Base-by-base conservation (phyloP, 139 green algal genomes). In the Ettlia oleoabundans region DNA sequence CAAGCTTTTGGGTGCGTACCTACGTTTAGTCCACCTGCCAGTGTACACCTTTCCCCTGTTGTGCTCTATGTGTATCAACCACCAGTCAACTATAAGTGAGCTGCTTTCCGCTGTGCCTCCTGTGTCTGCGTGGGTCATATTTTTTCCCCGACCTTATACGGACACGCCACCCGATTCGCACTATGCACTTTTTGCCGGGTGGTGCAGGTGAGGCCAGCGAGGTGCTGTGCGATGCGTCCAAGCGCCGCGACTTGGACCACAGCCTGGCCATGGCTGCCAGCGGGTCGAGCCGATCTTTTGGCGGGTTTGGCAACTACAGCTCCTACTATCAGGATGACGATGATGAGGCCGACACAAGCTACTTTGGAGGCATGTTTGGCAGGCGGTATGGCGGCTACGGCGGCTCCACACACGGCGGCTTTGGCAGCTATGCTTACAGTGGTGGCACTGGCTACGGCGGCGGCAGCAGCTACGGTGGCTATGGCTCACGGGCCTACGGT, bases 1-100 rank as follows among this genome's bases (percentile, higher is more conserved):
- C 69, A 85, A 87, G 75, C 53, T 73, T 8, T 18, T 87, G 43
- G 70, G 83, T 82, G 66, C 5, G 55, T n/a, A 24, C 13, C 47
- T 15, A 24, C n/a, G n/a, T n/a, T n/a, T n/a, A n/a, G n/a, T n/a
- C n/a, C n/a, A n/a, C n/a, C n/a, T n/a, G n/a, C n/a, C n/a, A n/a
- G n/a, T n/a, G n/a, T n/a, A n/a, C n/a, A n/a, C n/a, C n/a, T n/a
- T n/a, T n/a, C n/a, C n/a, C n/a, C n/a, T n/a, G n/a, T n/a, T n/a
- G n/a, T n/a, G n/a, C n/a, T n/a, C n/a, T n/a, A n/a, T n/a, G n/a
- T n/a, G n/a, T n/a, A n/a, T n/a, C n/a, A n/a, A n/a, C n/a, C n/a
- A n/a, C n/a, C n/a, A n/a, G n/a, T n/a, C n/a, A n/a, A n/a, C n/a
- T n/a, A n/a, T n/a, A n/a, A n/a, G n/a, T n/a, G n/a, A n/a, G n/a